These are phyloP conservation scores for Ilyonectria mors-panacis DNA, from an alignment of 2,329 filamentous ascomycete species.

Conservation along the genomic window DNA sequence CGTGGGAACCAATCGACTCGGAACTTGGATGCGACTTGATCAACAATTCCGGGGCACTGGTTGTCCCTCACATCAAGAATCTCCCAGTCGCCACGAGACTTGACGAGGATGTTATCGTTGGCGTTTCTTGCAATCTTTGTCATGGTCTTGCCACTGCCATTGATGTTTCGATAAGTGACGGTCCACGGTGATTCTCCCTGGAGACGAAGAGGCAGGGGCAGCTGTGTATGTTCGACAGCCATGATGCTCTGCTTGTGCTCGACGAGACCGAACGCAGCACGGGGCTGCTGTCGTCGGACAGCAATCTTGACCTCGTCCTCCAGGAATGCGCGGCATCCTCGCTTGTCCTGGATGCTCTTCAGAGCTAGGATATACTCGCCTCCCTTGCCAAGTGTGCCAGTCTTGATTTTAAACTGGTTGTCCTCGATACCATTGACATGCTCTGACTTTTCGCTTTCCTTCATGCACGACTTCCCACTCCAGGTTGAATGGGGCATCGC, in stretches of 20 bases:
- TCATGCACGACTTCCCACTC: conserved; percentile 96
- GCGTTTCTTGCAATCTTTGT: conserved; percentile 65
- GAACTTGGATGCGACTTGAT: conserved; percentile 81
- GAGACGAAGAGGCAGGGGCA: conserved; percentile 85
- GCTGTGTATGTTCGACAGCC: conserved; percentile 81
- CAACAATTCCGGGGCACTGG: conserved; percentile 86
- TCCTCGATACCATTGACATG: conserved; percentile 74
- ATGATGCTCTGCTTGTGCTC: conserved; percentile 83
- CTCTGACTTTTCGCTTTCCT: conserved; percentile 83
- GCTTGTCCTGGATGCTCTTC: conserved; percentile 87
- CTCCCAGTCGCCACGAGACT: conserved; percentile 81
- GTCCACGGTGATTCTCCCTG: conserved; percentile 90
- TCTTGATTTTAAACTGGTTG: conserved; percentile 79
- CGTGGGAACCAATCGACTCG: conserved; percentile 88
- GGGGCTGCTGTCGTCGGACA: conserved; percentile 90
- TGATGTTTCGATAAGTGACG: conserved; percentile 80
- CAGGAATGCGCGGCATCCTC: conserved; percentile 87
- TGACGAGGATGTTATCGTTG: conserved; percentile 80
- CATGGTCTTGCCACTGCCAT: conserved; percentile 64
- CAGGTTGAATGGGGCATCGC: conserved; percentile 88
- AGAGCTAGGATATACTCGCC: conserved; percentile 92
- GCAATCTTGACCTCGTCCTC: conserved; percentile 88
- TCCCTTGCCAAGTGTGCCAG: conserved; percentile 80
- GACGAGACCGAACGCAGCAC: conserved; percentile 86
- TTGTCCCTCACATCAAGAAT: conserved; percentile 83